These are phyloP conservation scores for Aspergillus viridinutans DNA, from an alignment of 2,329 filamentous ascomycete genomes.

Conservation along the genomic window DNA sequence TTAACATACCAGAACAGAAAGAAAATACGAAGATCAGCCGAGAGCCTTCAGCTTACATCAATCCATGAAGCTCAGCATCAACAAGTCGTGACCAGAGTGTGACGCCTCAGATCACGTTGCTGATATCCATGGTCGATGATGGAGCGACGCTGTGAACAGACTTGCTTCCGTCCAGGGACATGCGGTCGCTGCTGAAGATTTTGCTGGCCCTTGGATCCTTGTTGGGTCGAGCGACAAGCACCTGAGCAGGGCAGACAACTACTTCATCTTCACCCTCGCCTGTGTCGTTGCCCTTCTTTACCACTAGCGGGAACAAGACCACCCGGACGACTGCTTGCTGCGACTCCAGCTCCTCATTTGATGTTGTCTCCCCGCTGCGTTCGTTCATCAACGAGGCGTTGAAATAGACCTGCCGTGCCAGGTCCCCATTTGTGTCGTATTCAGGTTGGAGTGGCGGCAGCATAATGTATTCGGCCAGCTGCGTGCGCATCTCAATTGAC, in stretches of 20 bases:
- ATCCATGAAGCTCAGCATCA: conserved; percentile 3
- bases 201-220: conserved; percentile 41
- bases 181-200: conserved; percentile 39
- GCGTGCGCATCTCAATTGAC: conserved; percentile 94
- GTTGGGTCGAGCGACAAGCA: conserved; percentile 64
- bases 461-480: conserved; percentile 98
- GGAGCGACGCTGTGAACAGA: conserved; percentile 42
- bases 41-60: neutral
- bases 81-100: conserved; percentile 28
- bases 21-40: conserved; percentile 1
- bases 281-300: conserved; percentile 88
- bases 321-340: conserved; percentile 76
- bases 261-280: conserved; percentile 90
- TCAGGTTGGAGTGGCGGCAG: conserved; percentile 90
- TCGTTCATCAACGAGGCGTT: conserved; percentile 95
- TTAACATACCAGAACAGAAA: conserved; percentile 1
- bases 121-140: conserved; percentile 42
- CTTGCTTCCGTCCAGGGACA: conserved; percentile 38
- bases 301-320: conserved; percentile 91
- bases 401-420: conserved; percentile 83
- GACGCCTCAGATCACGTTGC: conserved; percentile 43
- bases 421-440: conserved; percentile 88
- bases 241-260: conserved; percentile 91
- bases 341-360: conserved; percentile 76
- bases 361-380: conserved; percentile 65